A percentile compares a stretch with the other conserved stretches of the same genome.
These are phyloP conservation scores for Neofusicoccum umdonicola DNA, from an alignment of 2,329 filamentous ascomycete species.

Conservation along the genomic window DNA sequence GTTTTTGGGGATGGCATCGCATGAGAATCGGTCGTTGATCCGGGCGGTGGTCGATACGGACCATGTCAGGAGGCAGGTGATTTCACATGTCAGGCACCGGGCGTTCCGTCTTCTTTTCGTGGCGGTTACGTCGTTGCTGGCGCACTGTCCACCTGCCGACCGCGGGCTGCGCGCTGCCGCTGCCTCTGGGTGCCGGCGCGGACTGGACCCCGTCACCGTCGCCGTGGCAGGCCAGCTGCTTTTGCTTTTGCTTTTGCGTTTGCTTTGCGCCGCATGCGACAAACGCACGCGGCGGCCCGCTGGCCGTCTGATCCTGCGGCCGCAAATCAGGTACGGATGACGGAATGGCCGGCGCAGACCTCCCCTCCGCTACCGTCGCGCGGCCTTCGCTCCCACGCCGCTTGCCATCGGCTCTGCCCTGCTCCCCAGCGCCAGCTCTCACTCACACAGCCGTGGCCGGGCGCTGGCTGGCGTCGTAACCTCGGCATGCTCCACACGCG, in stretches of 20 bases:
- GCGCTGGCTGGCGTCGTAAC: background rate
- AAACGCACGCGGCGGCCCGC: background rate
- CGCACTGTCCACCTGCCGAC: background rate
- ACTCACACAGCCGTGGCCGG: too few relatives aligned
- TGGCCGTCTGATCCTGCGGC: background rate
- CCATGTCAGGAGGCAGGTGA: background rate
- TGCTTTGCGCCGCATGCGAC: background rate
- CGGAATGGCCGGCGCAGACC: background rate
- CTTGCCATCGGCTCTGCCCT: background rate
- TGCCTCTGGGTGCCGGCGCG: too few relatives aligned
- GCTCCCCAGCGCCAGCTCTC: background rate
- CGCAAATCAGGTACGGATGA: background rate
- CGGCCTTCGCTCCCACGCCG: background rate
- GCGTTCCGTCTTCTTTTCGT: background rate
- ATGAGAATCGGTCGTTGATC: background rate
- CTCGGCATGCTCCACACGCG: background rate
- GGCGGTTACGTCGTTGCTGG: background rate
- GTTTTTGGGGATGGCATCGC: background rate
- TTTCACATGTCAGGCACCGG: background rate
- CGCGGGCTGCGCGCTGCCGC: too few relatives aligned
- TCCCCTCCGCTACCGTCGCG: background rate
- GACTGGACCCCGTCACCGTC: too few relatives aligned
- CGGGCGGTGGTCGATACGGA: too few relatives aligned
- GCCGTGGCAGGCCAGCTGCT: too few relatives aligned
- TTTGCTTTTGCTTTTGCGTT: background rate